A percentile compares a stretch with the other conserved stretches of the same genome.
phyloP scores from a whole-genome alignment of 2,329 filamentous ascomycete species.

The Aplosporella prunicola region DNA sequence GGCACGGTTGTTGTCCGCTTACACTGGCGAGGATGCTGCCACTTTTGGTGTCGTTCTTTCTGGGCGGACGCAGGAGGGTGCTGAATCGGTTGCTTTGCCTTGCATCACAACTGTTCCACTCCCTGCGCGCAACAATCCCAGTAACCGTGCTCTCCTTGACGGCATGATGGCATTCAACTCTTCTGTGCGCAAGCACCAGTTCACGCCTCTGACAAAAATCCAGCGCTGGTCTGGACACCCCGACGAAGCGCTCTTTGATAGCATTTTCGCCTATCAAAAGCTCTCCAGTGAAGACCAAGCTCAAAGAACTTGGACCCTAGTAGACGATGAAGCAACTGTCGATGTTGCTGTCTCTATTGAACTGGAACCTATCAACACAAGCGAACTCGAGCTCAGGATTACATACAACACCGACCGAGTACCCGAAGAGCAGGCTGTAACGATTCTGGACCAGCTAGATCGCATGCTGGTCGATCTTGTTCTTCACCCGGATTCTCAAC shows the following conservation, averaged over 20 bases:
- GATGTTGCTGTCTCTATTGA: conserved; percentile 71
- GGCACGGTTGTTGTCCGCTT: conserved; percentile 64
- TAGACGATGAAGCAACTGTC: conserved; percentile 57
- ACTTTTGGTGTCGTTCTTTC: conserved; percentile 76
- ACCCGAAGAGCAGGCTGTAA: conserved; percentile 55
- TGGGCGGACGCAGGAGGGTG: conserved; percentile 55
- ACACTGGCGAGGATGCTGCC: conserved; percentile 63
- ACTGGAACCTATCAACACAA: conserved; percentile 47
- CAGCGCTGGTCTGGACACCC: conserved; percentile 61
- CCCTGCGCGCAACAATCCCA: conserved; percentile 44
- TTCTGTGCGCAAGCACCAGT: conserved; percentile 58
- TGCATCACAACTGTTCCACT: conserved; percentile 76
- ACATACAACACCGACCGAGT: conserved; percentile 57
- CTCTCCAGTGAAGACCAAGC: conserved; percentile 20
- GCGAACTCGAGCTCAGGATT: conserved; percentile 51
- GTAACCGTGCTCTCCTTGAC: conserved; percentile 49
- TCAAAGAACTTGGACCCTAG: conserved; percentile 45
- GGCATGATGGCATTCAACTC: conserved; percentile 58
- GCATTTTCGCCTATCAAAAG: conserved; percentile 76
- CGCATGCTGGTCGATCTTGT: conserved; percentile 52
- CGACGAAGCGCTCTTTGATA: conserved; percentile 66
- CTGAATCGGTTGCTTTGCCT: conserved; percentile 57
- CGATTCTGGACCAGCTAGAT: conserved; percentile 66
- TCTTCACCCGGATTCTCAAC: conserved; percentile 34
- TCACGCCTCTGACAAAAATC: conserved; percentile 59